Evolutionary conservation across 768 basidiomycete species (phyloP), one percentile per base, ranked within the genome.

Genomic region (Lyophyllum semitale): DNA sequence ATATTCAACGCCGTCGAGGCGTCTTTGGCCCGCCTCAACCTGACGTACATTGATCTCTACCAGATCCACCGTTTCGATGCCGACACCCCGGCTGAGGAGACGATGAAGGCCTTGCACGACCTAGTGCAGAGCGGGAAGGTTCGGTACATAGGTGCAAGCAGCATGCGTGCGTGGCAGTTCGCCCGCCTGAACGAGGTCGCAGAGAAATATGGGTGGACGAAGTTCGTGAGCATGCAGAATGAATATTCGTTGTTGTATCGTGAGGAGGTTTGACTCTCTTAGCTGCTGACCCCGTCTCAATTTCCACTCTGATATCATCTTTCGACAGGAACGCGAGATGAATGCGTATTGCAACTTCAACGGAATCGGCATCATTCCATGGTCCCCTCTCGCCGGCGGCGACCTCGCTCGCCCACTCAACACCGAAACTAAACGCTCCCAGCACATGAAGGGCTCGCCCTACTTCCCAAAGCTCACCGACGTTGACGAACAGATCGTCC

Each of bases 151-250:
- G 80, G 78, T 5, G 77, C 73, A 1, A 75, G 72, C 51, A 77
- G 74, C 47, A 76, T 79, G 73, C 64, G 69, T 8, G 64, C 75
- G 12, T 79, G 77, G 78, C 71, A 78, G 48, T 76, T 79, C 26
- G 69, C 68, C n/a, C 61, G 67, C 47, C 65, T 81, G 66, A 77
- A 80, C 52, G 71, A 74, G 20, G 69, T 77, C 1, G 79, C 81
- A 6, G 62, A 69, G 37, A 65, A 65, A 51, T 62, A 79, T 13
- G 74, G 74, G 4, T 80, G 81, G 72, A 81, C 82, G 8, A 75
- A 71, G 56, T 84, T 84, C 58, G 71, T 80, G 45, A 77, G 79
- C 54, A 80, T 84, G 73, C 82, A 84, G 65, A 71, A 77, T 43
- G 77, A 80, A 53, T 77, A 84, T 60, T 80, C 73, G 30, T 65